Evolutionary conservation across 23 red algal genomes (phyloP), one percentile per base, ranked within the genome.

Genomic region (Gracilariopsis chorda): DNA sequence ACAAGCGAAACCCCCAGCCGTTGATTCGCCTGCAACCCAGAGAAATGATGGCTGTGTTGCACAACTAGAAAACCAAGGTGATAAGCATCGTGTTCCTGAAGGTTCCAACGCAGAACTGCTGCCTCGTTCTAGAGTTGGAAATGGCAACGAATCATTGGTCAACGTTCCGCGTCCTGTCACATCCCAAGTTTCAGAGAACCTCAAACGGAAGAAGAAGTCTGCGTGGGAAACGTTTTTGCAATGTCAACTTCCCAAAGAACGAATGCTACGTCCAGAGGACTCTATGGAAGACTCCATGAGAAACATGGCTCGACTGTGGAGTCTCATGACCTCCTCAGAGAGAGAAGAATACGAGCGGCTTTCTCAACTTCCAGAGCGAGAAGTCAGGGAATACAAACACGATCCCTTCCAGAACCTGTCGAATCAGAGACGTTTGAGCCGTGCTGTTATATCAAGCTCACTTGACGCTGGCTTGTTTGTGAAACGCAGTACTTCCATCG

Each of bases 221-320:
- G 91, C 91, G 8, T 94, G 91, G 91, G 67, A 85, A 65, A 74
- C 72, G 29, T 94, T 94, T 58, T 70, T 94, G 34, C 71, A 85
- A 12, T 28, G 47, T 10, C 59, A 94, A 29, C 91, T 94, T 19
- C 91, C 91, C 9, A 85, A 86, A 28, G 91, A 94, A 48, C 91
- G 91, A 3, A 59, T 80, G 43, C 32, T 86, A 21, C 64, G 91
- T 37, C 91, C 91, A 24, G 80, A 94, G 20, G 91, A 94, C 40
- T 51, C 59, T 11, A 52, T 55, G 7, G 80, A 39, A 12, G 82
- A 80, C 37, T 45, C 91, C 34, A 86, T 94, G 91, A 77, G 81
- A 34, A 94, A 86, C 45, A 86, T 94, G 80, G 91, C 91, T 13
- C 49, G 80, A 28, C 51, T 94, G 19, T 94, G 91, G 91, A 86